Conservation (phyloP, 768 basidiomycete genomes). For the Serpula lacrymans region DNA sequence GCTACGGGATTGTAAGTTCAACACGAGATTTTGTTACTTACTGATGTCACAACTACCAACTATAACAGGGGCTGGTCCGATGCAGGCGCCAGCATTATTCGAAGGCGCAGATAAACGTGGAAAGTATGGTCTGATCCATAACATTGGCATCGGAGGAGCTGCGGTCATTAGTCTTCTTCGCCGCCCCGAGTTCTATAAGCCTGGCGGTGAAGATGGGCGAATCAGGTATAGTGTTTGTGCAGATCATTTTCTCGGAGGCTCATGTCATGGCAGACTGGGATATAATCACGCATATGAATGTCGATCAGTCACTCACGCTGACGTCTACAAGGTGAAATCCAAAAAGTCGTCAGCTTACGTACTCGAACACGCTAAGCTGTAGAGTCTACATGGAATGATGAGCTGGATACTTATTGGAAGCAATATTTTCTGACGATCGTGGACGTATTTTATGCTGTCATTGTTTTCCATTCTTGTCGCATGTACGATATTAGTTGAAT, state of each 20-base stretch:
- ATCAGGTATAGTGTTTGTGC: conserved; percentile 43
- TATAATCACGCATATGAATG: conserved; percentile 79
- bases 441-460: too few species aligned
- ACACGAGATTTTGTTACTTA: too few species aligned
- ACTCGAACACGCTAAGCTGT: conserved; percentile 40
- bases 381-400: too few species aligned
- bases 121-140: conserved; percentile 80
- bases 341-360: conserved; percentile 50
- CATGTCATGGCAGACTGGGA: conserved; percentile 48
- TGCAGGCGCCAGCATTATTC: conserved; percentile 76
- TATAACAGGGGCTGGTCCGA: conserved; percentile 75
- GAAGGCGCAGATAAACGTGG: conserved; percentile 59
- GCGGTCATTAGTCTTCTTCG: conserved; percentile 74
- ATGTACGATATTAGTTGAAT: too few species aligned
- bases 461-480: too few species aligned
- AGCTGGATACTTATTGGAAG: too few species aligned
- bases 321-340: conserved; percentile 77
- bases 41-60: background rate
- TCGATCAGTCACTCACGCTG: conserved; percentile 54
- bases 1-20: conserved; percentile 58
- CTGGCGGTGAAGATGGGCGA: conserved; percentile 65
- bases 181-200: conserved; percentile 71
- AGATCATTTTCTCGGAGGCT: background rate
- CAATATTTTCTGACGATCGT: too few species aligned
- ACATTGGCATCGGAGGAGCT: conserved; percentile 79